Evolutionary conservation across 495 filamentous ascomycete genomes (phyloP).

Genomic region (Trichoderma gamsii): DNA sequence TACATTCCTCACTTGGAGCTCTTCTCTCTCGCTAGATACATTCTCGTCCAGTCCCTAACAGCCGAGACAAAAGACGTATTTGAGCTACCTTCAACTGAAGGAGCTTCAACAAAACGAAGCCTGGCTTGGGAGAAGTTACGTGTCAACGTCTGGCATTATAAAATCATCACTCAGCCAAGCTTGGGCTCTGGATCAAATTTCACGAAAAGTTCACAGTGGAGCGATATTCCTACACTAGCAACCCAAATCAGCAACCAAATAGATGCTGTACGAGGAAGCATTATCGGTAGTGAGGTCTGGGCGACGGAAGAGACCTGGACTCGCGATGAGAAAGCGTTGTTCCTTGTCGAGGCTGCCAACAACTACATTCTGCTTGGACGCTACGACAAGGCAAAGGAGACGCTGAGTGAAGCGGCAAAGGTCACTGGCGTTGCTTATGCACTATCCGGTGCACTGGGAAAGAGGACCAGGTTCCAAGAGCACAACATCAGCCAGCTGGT

Average conservation of each 20-base stretch:
- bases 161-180: constrained; percentile 69
- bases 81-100: background rate
- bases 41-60: constrained; percentile 48
- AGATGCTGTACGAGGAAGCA: constrained; percentile 34
- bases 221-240: constrained; percentile 45
- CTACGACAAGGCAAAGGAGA: constrained; percentile 65
- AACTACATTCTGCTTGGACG: constrained; percentile 81
- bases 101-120: constrained; percentile 20
- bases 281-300: constrained; percentile 31
- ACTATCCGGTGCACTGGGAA: constrained; percentile 79
- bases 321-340: constrained; percentile 49
- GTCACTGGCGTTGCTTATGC: constrained; percentile 70
- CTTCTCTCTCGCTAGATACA: constrained; percentile 65
- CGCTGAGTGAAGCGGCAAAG: constrained; percentile 59
- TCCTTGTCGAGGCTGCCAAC: constrained; percentile 72
- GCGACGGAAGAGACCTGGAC: constrained; percentile 20
- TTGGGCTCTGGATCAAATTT: constrained; percentile 48
- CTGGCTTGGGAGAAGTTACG: constrained; percentile 54
- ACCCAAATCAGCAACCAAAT: constrained; percentile 44
- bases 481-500: constrained; percentile 86
- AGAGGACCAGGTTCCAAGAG: constrained; percentile 88
- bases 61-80: constrained; percentile 6
- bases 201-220: constrained; percentile 40
- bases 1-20: constrained; percentile 78
- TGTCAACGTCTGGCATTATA: constrained; percentile 80